phyloP scores from a whole-genome alignment of 768 basidiomycete species.

The Amyloporia xantha region DNA sequence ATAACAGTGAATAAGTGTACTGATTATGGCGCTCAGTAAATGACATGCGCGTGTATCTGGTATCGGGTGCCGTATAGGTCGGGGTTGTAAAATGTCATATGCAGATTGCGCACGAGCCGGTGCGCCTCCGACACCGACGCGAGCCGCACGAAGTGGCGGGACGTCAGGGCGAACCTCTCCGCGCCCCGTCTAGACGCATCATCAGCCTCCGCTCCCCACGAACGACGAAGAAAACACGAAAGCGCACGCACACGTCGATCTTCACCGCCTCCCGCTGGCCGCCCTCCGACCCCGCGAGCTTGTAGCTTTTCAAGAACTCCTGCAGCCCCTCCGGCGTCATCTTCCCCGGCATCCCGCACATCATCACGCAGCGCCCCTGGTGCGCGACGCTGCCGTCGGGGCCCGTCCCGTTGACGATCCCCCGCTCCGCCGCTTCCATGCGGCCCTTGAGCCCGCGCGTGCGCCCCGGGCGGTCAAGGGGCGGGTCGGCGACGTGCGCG shows the following conservation, averaged over 20 bases:
- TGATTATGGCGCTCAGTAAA: conserved; percentile 34
- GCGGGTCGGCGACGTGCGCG: conserved; percentile 26
- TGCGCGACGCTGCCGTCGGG: conserved; percentile 45
- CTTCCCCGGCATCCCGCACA: conserved; percentile 57
- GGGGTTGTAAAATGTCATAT: conserved; percentile 46
- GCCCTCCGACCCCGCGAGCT: conserved; percentile 32
- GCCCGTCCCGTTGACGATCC: conserved; percentile 35
- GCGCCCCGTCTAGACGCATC: not conserved
- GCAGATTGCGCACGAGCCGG: conserved; percentile 53
- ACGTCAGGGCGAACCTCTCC: conserved; percentile 15
- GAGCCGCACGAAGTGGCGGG: conserved; percentile 52
- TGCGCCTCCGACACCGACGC: conserved; percentile 60
- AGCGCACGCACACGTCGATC: conserved; percentile 39
- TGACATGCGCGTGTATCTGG: conserved; percentile 40
- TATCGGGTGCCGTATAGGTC: conserved; percentile 32
- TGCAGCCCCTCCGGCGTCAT: conserved; percentile 30
- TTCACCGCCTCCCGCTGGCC: conserved; percentile 43
- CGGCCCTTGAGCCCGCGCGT: conserved; percentile 37
- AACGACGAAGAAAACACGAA: not conserved
- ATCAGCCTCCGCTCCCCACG: too few relatives aligned
- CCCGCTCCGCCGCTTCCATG: conserved; percentile 30
- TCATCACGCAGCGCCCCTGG: conserved; percentile 46
- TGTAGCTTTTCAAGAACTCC: conserved; percentile 36
- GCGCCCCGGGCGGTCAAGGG: conserved; percentile 11
- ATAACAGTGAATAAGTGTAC: too few relatives aligned